Conservation (phyloP, 73 alveolate genomes). For the Symbiodinium pilosum region DNA sequence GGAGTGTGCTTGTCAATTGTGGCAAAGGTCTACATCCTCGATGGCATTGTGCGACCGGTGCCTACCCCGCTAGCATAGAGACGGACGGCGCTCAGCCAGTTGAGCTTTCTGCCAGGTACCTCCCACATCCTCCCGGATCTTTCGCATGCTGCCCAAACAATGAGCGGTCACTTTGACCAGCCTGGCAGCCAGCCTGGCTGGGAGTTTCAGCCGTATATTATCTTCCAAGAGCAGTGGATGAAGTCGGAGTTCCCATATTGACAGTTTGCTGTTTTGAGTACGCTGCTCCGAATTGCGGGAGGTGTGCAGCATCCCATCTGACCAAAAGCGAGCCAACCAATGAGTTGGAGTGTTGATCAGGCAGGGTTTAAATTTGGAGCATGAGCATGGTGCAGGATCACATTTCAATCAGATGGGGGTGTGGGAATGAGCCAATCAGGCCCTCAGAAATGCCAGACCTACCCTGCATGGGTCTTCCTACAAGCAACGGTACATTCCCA, state of each 20-base stretch:
- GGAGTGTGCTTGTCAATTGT: too few species aligned
- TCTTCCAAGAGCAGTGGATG: neutral
- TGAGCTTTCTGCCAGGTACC: too few species aligned
- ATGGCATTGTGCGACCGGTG: conserved; percentile 82
- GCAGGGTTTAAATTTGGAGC: neutral
- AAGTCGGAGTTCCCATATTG: too few species aligned
- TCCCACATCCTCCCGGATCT: conserved; percentile 55
- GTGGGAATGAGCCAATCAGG: neutral
- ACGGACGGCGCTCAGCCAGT: too few species aligned
- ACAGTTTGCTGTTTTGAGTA: too few species aligned
- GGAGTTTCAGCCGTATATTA: too few species aligned
- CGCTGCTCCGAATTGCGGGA: too few species aligned
- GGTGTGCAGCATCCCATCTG: too few species aligned
- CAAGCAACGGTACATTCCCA: neutral
- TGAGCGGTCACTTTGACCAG: neutral
- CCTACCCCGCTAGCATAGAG: too few species aligned
- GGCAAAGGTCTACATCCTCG: conserved; percentile 48
- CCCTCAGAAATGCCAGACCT: too few species aligned
- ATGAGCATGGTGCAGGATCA: too few species aligned
- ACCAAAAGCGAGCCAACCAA: neutral
- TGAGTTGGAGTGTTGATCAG: conserved; percentile 4
- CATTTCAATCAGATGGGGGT: neutral
- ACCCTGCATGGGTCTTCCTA: neutral
- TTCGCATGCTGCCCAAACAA: conserved; percentile 84
- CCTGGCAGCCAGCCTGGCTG: neutral